Evolutionary conservation across 1,284 basidiomycete genomes (phyloP), one percentile per base, ranked within the genome.

Genomic region (Ganoderma lucidum): DNA sequence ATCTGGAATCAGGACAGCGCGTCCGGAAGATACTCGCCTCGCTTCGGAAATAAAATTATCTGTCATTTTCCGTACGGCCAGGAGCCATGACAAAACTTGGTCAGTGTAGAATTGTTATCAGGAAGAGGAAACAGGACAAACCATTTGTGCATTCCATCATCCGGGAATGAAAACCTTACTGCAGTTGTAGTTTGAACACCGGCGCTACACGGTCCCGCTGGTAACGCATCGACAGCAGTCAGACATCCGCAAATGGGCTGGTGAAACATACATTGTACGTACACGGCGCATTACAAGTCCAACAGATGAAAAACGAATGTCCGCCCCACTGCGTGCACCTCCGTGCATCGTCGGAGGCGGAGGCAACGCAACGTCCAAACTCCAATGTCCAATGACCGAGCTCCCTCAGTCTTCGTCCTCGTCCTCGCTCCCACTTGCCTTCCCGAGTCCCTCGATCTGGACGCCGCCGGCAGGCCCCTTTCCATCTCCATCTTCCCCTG

Each of bases 371-470:
- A 23, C 6, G 19, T 59, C 35, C 35, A 35, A 8, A 8, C 35
- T 35, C 35, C 56, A 37, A 39, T n/a, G 19, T 59, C 19, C 56
- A 39, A 59, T 59, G 30, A 6, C 12, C 42, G 37, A 2, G 28
- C 65, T 32, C 35, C 37, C 30, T 48, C 69, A 70, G 23, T 72
- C 68, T 53, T 70, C 69, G 32, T 73, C 73, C 15, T 75, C 74
- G 70, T 80, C 78, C 51, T 79, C 82, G 61, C 82, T 80, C 64
- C 79, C 77, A 53, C 77, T 82, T 61, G 81, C 80, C 66, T 81
- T 77, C 65, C 70, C 81, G 60, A 93, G 80, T 35, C 90, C 92
- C 80, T 92, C 91, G 71, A 93, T 91, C 75, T 90, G 83, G 45
- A 93, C 82, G 32, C 79, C 81, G 44, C 79, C 75, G 28, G 82